Evolutionary conservation across 1,284 basidiomycete genomes (phyloP).

Genomic region (Golubevia sp.): DNA sequence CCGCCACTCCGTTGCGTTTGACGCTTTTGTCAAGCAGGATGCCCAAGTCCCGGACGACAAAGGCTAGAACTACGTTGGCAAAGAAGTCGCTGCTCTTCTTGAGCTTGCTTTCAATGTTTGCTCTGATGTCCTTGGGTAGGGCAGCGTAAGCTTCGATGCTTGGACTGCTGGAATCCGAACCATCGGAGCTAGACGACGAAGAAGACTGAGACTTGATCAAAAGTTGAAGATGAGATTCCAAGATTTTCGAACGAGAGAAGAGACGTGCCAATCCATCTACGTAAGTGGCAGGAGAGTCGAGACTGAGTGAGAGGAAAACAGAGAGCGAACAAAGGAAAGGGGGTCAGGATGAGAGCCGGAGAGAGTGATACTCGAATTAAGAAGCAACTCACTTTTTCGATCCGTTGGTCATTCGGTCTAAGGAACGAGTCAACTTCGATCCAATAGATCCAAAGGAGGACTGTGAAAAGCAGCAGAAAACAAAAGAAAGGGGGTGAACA

Average conservation of each 20-base stretch:
- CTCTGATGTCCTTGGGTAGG: conserved; percentile 7
- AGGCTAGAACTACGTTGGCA: conserved; percentile 19
- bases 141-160: not conserved
- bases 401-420: conserved; percentile 87
- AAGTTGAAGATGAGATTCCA: too few relatives aligned
- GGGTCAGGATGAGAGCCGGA: conserved; percentile 8
- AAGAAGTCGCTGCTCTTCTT: conserved; percentile 21
- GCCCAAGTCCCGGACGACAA: conserved; percentile 25
- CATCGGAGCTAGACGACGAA: conserved; percentile 25
- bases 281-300: conserved; percentile 85
- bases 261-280: conserved; percentile 74
- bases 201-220: not conserved
- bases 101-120: conserved; percentile 14
- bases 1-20: not conserved
- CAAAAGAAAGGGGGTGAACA: not conserved
- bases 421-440: conserved; percentile 76
- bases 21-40: conserved; percentile 27
- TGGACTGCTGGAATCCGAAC: too few relatives aligned
- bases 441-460: conserved; percentile 66
- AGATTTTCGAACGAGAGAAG: too few relatives aligned
- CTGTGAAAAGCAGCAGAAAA: conserved; percentile 21
- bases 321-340: conserved; percentile 3
- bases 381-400: conserved; percentile 73
- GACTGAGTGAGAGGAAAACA: conserved; percentile 64
- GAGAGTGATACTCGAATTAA: not conserved